A percentile compares a stretch with the other conserved stretches of the same genome.
Conservation (phyloP, 2,329 filamentous ascomycete species). For the Botryosphaeria dothidea region DNA sequence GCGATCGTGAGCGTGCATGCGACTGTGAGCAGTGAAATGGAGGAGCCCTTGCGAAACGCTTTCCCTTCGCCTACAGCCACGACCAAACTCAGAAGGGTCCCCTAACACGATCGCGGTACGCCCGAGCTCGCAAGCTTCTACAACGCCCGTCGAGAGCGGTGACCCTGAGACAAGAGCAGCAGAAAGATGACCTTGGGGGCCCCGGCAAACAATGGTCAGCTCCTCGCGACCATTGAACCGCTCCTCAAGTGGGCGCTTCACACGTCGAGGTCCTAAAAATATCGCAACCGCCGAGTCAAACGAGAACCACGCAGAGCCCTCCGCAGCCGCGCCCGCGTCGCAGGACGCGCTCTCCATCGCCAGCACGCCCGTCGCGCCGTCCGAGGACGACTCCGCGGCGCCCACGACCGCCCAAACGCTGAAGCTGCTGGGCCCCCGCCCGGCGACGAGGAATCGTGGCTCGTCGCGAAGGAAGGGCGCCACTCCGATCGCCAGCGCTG, state of each 20-base stretch:
- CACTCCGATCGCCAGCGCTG: constrained; percentile 18
- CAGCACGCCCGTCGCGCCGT: constrained; percentile 14
- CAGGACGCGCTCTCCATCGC: constrained; percentile 18
- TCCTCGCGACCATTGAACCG: constrained; percentile 33
- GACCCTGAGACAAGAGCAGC: constrained; percentile 17
- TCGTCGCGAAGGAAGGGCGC: constrained; percentile 18
- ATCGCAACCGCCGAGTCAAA: constrained; percentile 28
- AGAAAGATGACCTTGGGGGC: constrained; percentile 21
- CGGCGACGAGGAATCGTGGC: constrained; percentile 18
- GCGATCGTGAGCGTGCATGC: constrained; percentile 19
- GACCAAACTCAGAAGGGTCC: constrained; percentile 22
- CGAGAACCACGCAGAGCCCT: constrained; percentile 25
- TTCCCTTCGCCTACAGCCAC: constrained; percentile 21
- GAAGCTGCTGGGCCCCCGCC: constrained; percentile 17
- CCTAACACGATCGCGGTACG: constrained; percentile 21
- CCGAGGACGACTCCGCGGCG: constrained; percentile 7
- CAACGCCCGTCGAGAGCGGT: constrained; percentile 19
- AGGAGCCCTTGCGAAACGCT: constrained; percentile 19
- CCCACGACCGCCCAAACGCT: constrained; percentile 11
- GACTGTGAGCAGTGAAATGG: constrained; percentile 14
- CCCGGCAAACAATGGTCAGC: constrained; percentile 29
- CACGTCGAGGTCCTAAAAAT: constrained; percentile 28
- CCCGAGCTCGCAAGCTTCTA: constrained; percentile 21
- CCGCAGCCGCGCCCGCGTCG: constrained; percentile 28
- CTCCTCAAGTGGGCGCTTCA: constrained; percentile 31